Evolutionary conservation across 2,329 filamentous ascomycete genomes (phyloP), one percentile per base, ranked within the genome.

Genomic region (Xylaria sp.): DNA sequence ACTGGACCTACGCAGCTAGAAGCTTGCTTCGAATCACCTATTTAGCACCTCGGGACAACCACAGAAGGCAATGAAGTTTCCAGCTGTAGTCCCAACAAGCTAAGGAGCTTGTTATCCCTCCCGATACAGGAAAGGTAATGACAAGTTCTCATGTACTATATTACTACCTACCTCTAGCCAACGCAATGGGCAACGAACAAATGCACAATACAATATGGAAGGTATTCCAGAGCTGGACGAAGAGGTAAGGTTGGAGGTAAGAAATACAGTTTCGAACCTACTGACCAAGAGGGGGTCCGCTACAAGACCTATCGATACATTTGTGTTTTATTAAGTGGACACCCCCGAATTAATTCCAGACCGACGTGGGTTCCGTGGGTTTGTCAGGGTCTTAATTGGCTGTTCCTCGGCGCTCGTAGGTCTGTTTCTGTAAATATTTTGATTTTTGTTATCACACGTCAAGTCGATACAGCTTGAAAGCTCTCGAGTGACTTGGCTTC

Each of bases 211-310:
- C 55, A 66, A 64, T 53, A 58, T 74, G 74, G 34, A 74, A 75
- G 71, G 72, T 75, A 53, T 48, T 30, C 48, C 24, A 47, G 30
- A 60, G 75, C 68, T 77, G 65, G 69, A 69, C 64, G 48, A 73
- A 69, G 77, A 85, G 83, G 84, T 85, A 85, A 85, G 83, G 83
- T 85, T 82, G 84, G 84, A 85, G 85, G 84, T 86, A 86, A 86
- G 84, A 78, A 69, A 67, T 61, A 42, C 77, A 75, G 65, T 80
- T 78, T 75, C 75, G 77, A 64, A 64, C 73, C 74, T 76, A 67
- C 75, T 76, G 74, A 75, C 74, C 72, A 55, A 68, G 59, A 64
- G 67, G 54, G 57, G 27, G 62, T 34, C 21, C 19, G 17, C 48
- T 45, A 45, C 17, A 61, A 45, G 51, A 64, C 12, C 39, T n/a